Evolutionary conservation across 257 asterid species (phyloP).

Genomic region (Nyctanthes arbortristis): DNA sequence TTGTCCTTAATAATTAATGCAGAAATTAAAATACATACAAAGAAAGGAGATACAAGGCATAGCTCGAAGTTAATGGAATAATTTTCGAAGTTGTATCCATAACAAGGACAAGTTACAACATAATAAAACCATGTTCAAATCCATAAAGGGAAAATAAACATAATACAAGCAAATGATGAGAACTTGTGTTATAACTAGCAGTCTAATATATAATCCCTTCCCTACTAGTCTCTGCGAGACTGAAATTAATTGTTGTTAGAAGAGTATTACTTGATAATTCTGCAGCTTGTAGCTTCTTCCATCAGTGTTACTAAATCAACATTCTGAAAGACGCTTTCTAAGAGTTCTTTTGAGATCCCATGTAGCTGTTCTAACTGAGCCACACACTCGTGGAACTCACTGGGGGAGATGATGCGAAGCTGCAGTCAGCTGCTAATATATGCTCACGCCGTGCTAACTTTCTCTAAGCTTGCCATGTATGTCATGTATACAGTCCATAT

Average conservation of each 20-base stretch:
- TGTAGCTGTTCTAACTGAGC: not conserved
- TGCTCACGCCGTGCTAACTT: constrained; percentile 40
- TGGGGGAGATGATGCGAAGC: not conserved
- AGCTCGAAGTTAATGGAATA: too few relatives aligned
- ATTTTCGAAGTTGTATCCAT: too few relatives aligned
- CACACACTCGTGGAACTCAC: not conserved
- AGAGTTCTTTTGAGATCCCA: not conserved
- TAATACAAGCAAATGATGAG: not conserved
- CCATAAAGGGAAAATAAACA: not conserved
- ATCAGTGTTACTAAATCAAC: not conserved
- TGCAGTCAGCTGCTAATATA: not conserved
- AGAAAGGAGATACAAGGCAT: too few relatives aligned
- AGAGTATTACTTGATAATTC: not conserved
- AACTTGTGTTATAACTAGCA: not conserved
- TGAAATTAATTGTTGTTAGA: not conserved
- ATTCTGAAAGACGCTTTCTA: not conserved
- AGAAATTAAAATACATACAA: too few relatives aligned
- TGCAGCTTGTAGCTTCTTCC: not conserved
- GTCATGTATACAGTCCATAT: constrained; percentile 86
- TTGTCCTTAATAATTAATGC: too few relatives aligned
- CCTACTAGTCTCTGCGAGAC: not conserved
- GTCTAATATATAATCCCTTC: not conserved
- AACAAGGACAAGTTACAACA: not conserved
- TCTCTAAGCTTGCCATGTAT: constrained; percentile 71
- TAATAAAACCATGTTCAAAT: too few relatives aligned